Conservation (phyloP, 306 rosid species). For the Pyrus pyrifolia region DNA sequence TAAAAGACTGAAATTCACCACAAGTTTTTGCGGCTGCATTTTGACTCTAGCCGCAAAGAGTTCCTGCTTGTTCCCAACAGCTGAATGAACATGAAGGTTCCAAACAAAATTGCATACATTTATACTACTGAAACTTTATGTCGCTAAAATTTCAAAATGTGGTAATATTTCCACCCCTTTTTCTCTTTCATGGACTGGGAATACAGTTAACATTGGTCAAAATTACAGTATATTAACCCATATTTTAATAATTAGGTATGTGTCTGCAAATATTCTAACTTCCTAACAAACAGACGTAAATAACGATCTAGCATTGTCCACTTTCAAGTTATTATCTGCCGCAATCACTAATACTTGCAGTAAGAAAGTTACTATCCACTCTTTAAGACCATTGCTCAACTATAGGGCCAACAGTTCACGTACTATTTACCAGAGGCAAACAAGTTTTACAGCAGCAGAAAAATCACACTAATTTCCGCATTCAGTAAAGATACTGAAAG, state of each 20-base stretch:
- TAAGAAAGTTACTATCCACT: neutral
- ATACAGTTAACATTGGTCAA: neutral
- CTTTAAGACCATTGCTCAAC: neutral
- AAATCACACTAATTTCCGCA: neutral
- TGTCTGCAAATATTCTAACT: neutral
- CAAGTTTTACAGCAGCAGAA: neutral
- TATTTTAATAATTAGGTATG: neutral
- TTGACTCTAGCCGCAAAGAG: neutral
- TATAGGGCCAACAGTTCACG: neutral
- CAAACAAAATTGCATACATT: neutral
- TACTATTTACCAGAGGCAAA: neutral
- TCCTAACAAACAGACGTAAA: neutral
- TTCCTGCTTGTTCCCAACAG: neutral
- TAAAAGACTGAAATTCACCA: neutral
- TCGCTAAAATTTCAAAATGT: neutral
- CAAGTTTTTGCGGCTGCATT: neutral
- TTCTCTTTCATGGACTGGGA: neutral
- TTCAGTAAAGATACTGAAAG: neutral
- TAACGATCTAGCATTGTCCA: neutral
- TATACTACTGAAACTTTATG: neutral
- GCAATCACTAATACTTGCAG: neutral
- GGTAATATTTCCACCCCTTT: neutral
- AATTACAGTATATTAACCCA: neutral
- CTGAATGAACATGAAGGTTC: neutral
- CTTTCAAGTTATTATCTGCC: neutral